These are phyloP conservation scores for Furcasterigmium sp. DNA, from an alignment of 2,329 filamentous ascomycete genomes.

Conservation along the genomic window DNA sequence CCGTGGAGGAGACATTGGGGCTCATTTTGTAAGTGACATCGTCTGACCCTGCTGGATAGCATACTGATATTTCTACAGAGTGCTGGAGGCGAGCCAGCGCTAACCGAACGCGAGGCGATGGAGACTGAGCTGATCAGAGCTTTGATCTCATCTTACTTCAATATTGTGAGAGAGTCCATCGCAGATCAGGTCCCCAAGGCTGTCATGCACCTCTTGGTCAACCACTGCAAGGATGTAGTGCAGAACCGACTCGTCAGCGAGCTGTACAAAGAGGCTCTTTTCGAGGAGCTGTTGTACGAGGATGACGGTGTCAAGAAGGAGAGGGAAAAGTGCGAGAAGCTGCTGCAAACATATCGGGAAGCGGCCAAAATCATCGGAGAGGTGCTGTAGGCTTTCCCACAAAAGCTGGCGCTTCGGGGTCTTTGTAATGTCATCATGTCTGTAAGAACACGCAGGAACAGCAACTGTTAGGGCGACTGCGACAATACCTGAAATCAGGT, in stretches of 20 bases:
- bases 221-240: conserved; percentile 96
- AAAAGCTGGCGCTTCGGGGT: not conserved
- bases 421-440: not conserved
- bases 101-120: conserved; percentile 93
- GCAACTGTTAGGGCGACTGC: not conserved
- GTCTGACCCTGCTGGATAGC: not conserved
- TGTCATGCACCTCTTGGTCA: conserved; percentile 97
- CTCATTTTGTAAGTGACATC: conserved; percentile 51
- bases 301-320: conserved; percentile 97
- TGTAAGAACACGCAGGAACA: not conserved
- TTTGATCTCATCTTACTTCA: conserved; percentile 97
- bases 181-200: conserved; percentile 98
- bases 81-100: conserved; percentile 68
- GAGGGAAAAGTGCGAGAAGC: conserved; percentile 95
- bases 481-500: not conserved
- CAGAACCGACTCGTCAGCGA: conserved; percentile 96
- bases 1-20: conserved; percentile 34
- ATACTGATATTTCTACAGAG: conserved; percentile 32
- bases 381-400: conserved; percentile 58
- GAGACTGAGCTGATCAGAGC: conserved; percentile 96
- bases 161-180: conserved; percentile 97
- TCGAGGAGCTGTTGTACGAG: conserved; percentile 92
- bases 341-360: conserved; percentile 93
- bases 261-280: conserved; percentile 86
- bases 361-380: conserved; percentile 98